Evolutionary conservation across 306 rosid species (phyloP).

Genomic region (Boehmeria nivea): DNA sequence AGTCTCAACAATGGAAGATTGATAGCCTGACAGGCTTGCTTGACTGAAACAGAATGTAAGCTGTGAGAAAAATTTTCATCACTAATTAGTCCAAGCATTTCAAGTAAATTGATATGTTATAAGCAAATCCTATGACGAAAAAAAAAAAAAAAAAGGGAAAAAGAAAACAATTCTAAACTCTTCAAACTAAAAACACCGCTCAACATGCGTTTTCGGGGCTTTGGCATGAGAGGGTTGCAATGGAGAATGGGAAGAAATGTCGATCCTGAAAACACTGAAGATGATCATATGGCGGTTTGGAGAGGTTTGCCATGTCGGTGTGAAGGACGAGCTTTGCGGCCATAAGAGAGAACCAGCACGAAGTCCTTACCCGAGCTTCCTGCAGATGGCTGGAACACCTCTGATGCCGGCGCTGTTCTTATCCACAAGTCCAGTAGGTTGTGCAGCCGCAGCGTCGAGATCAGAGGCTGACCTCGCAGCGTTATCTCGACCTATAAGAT

Average conservation of each 20-base stretch:
- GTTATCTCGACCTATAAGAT: constrained; percentile 47
- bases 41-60: too few species aligned
- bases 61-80: too few species aligned
- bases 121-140: too few species aligned
- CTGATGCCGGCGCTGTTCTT: constrained; percentile 28
- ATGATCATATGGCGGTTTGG: neutral
- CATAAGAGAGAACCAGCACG: constrained; percentile 53
- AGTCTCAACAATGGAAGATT: too few species aligned
- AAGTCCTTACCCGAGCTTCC: constrained; percentile 63
- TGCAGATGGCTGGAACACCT: constrained; percentile 19
- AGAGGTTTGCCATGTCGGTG: neutral
- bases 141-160: too few species aligned
- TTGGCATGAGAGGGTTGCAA: constrained; percentile 11
- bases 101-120: too few species aligned
- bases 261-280: constrained; percentile 1
- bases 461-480: constrained; percentile 41
- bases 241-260: neutral
- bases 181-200: constrained; percentile 2
- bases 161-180: too few species aligned
- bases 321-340: constrained; percentile 19
- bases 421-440: constrained; percentile 42
- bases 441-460: constrained; percentile 35
- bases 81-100: too few species aligned
- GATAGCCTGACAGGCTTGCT: too few species aligned
- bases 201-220: constrained; percentile 2